phyloP scores from a whole-genome alignment of 768 basidiomycete species.

The Pleurotus tuoliensis region DNA sequence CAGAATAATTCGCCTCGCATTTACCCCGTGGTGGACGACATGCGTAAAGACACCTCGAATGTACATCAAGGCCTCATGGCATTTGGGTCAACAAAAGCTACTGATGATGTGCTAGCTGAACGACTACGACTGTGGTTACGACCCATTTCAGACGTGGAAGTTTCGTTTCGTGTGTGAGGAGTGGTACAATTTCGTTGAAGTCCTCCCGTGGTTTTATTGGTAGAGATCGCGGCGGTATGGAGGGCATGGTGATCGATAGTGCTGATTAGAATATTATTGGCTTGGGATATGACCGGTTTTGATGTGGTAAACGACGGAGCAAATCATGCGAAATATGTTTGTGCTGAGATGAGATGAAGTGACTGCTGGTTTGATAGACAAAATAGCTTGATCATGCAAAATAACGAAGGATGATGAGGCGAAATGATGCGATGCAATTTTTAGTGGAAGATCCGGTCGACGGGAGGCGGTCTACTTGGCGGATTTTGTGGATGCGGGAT shows the following conservation, averaged over 20 bases:
- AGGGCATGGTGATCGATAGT: slow-evolving; percentile 1
- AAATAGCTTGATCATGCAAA: slow-evolving; percentile 2
- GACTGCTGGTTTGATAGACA: background rate
- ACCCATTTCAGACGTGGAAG: too few species aligned
- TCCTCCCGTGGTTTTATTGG: background rate
- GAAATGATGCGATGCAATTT: slow-evolving; percentile 6
- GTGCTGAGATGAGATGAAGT: slow-evolving; percentile 6
- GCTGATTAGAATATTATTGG: slow-evolving; percentile 5
- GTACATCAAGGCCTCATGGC: too few species aligned
- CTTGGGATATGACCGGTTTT: slow-evolving; percentile 1
- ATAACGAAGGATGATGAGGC: background rate
- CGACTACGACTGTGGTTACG: background rate
- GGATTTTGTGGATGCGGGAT: slow-evolving; percentile 13
- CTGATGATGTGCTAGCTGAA: background rate
- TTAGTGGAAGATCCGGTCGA: slow-evolving; percentile 11
- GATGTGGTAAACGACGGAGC: background rate
- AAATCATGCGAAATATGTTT: background rate
- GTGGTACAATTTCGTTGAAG: background rate
- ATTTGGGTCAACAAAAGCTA: background rate
- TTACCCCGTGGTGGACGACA: slow-evolving; percentile 1
- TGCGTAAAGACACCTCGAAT: background rate
- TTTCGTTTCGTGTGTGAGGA: background rate
- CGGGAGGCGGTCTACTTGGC: slow-evolving; percentile 14
- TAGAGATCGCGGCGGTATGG: background rate
- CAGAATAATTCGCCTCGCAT: slow-evolving; percentile 2